Conservation (phyloP, 805 yeast genomes). For the Hanseniaspora guilliermondii region DNA sequence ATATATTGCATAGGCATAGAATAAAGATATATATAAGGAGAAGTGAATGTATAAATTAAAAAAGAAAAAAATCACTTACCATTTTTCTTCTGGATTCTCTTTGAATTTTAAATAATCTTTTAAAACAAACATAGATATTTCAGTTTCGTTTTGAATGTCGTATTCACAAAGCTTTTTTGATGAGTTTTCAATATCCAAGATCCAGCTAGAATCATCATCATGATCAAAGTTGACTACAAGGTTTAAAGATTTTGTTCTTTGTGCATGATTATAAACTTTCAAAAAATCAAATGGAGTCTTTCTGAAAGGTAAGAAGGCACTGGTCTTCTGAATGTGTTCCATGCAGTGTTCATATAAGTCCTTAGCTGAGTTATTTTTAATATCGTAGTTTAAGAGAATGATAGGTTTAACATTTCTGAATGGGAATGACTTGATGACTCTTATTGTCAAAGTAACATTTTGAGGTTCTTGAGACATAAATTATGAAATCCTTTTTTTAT, state of each 20-base stretch:
- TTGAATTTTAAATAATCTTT: slow-evolving; percentile 57
- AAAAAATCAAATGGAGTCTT: slow-evolving; percentile 60
- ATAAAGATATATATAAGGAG: neutral
- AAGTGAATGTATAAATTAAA: too few relatives aligned
- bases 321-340: slow-evolving; percentile 39
- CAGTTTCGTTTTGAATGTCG: slow-evolving; percentile 79
- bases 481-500: neutral
- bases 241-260: slow-evolving; percentile 86
- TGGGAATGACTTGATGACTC: slow-evolving; percentile 84
- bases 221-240: slow-evolving; percentile 81
- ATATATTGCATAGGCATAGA: neutral
- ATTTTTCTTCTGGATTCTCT: slow-evolving; percentile 77
- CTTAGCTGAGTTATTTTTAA: slow-evolving; percentile 53
- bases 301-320: slow-evolving; percentile 71
- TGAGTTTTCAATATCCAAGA: slow-evolving; percentile 34
- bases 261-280: slow-evolving; percentile 88
- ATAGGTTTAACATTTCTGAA: slow-evolving; percentile 76
- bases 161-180: slow-evolving; percentile 37
- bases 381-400: slow-evolving; percentile 56
- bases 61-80: slow-evolving; percentile 36
- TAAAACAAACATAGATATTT: slow-evolving; percentile 65
- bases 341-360: slow-evolving; percentile 45
- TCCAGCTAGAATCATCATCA: slow-evolving; percentile 53
- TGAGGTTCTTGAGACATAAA: slow-evolving; percentile 3
- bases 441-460: slow-evolving; percentile 50